phyloP scores from a whole-genome alignment of 805 yeast species.

The Metschnikowia matae region DNA sequence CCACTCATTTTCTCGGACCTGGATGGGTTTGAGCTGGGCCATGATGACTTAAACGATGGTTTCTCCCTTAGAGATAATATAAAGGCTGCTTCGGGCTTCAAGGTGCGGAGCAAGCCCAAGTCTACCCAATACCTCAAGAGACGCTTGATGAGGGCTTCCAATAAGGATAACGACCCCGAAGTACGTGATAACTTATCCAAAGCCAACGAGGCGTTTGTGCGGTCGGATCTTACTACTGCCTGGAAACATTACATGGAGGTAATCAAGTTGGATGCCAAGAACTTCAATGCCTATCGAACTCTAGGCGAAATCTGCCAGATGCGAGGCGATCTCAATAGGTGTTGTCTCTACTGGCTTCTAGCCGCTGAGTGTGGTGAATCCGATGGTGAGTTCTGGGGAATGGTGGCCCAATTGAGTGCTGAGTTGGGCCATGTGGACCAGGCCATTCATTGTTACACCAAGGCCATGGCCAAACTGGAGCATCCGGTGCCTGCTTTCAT shows the following conservation, averaged over 20 bases:
- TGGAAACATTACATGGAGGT: constrained; percentile 61
- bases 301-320: constrained; percentile 77
- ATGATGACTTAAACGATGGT: constrained; percentile 41
- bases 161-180: constrained; percentile 63
- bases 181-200: constrained; percentile 59
- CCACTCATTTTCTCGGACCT: constrained; percentile 22
- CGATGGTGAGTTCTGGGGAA: constrained; percentile 75
- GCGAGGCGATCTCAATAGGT: constrained; percentile 62
- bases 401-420: constrained; percentile 63
- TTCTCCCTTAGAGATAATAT: constrained; percentile 57
- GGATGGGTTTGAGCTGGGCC: constrained; percentile 22
- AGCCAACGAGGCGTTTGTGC: constrained; percentile 80
- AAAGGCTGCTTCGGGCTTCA: constrained; percentile 64
- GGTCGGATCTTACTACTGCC: constrained; percentile 57
- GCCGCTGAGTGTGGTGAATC: constrained; percentile 76
- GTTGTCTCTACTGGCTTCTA: constrained; percentile 76
- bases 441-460: constrained; percentile 73
- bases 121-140: constrained; percentile 37
- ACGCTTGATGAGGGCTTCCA: constrained; percentile 30
- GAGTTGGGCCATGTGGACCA: constrained; percentile 68
- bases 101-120: constrained; percentile 35
- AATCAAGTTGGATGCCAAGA: constrained; percentile 70
- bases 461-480: constrained; percentile 47
- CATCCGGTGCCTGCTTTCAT: constrained; percentile 36
- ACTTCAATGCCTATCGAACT: constrained; percentile 81